These are phyloP conservation scores for Arthrobotrys pseudoclavata DNA, from an alignment of 2,329 filamentous ascomycete species.

Conservation along the genomic window DNA sequence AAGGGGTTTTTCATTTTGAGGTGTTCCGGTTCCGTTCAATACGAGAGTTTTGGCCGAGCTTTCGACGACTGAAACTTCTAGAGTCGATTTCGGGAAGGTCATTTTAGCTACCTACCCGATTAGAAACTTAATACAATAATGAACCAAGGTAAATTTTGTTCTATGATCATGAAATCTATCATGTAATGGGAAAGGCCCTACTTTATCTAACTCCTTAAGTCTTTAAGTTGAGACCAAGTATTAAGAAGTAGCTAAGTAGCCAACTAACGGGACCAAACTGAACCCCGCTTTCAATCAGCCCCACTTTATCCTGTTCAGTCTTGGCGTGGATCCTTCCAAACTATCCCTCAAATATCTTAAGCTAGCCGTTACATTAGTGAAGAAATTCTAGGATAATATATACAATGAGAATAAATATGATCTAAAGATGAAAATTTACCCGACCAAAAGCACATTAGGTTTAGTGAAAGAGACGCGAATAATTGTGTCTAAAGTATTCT, in stretches of 20 bases:
- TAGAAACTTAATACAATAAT: not conserved
- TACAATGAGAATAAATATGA: too few relatives aligned
- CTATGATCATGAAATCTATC: too few relatives aligned
- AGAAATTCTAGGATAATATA: too few relatives aligned
- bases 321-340: slow-evolving; percentile 9
- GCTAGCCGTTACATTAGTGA: too few relatives aligned
- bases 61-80: not conserved
- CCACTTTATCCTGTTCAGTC: not conserved
- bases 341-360: not conserved
- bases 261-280: too few relatives aligned
- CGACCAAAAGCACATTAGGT: too few relatives aligned
- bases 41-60: not conserved
- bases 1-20: not conserved
- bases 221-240: too few relatives aligned
- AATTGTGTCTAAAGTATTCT: too few relatives aligned
- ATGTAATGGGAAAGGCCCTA: not conserved
- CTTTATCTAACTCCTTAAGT: not conserved
- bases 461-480: too few relatives aligned
- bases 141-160: too few relatives aligned
- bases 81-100: not conserved
- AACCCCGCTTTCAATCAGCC: slow-evolving; percentile 8
- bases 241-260: too few relatives aligned
- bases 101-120: not conserved
- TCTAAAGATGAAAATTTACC: too few relatives aligned
- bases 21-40: not conserved